Evolutionary conservation across 192 early-diverging fungal species (phyloP), one percentile per base, ranked within the genome.

Genomic region (Chytriomyces hyalinus): DNA sequence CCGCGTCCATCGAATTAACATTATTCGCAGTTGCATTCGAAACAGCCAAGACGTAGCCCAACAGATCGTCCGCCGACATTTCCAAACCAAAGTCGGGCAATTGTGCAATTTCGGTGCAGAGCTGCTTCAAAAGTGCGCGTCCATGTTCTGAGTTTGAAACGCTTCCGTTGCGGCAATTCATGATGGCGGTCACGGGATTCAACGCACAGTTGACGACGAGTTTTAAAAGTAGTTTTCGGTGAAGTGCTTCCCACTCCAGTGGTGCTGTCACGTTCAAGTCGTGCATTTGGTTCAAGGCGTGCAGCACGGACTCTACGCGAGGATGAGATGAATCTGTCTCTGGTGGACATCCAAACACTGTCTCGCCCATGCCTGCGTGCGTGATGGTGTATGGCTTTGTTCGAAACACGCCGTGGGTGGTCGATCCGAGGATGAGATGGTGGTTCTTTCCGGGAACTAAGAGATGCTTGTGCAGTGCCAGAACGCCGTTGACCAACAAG

Each of bases 1-100:
- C 76, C 24, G 70, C 80, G 57, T 71, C 74, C 80, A 81, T 81
- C 15, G 68, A 72, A 67, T 78, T 81, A 0, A 71, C 49, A 67
- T 81, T 81, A 7, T 6, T 7, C 24, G 46, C 36, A 17, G 80
- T 81, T n/a, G 60, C 61, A 6, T 64, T 47, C 4, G 80, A 75
- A 13, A 81, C 76, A 9, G 13, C 43, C 48, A 48, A 10, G 22
- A 81, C 72, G 6, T n/a, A 11, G n/a, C 13, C 22, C 61, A 26
- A 10, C 3, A 59, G n/a, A 7, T 13, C 28, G 6, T 73, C 71
- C 9, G 22, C 24, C 17, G 43, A 17, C 17, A 10, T 63, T 13
- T 76, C 72, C 70, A 15, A n/a, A 53, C 67, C 49, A 11, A 67
- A 44, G 6, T 76, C 74, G 6, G 65, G 74, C 47, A 76, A 13